phyloP scores from a whole-genome alignment of 2,329 filamentous ascomycete species.

The Phialophora chinensis region DNA sequence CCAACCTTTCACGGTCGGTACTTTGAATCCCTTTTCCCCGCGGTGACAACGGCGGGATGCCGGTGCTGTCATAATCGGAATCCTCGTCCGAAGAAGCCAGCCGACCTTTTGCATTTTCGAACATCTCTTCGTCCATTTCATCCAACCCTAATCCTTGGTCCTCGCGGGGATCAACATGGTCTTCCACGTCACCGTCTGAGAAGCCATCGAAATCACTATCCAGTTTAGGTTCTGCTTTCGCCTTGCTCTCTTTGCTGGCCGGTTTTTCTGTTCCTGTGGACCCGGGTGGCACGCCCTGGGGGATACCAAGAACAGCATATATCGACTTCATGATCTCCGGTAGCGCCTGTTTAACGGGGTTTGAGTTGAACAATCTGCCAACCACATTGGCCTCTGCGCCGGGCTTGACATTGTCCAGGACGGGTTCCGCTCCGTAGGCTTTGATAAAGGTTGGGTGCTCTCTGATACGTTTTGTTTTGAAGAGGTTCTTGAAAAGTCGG shows the following conservation, averaged over 20 bases:
- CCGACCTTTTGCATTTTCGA: constrained; percentile 18
- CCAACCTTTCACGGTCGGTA: background rate
- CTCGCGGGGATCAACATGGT: constrained; percentile 1
- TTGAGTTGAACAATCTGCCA: constrained; percentile 65
- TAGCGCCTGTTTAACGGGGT: constrained; percentile 62
- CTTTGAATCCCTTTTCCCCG: background rate
- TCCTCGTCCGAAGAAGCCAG: constrained; percentile 30
- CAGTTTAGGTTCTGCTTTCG: constrained; percentile 13
- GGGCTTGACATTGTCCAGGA: constrained; percentile 50
- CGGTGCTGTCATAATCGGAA: constrained; percentile 2
- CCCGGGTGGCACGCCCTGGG: constrained; percentile 3
- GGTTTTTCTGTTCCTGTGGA: constrained; percentile 25
- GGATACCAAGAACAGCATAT: constrained; percentile 46
- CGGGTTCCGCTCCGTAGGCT: constrained; percentile 46
- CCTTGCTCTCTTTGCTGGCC: constrained; percentile 30
- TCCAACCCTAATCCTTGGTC: constrained; percentile 12
- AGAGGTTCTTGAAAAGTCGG: constrained; percentile 63
- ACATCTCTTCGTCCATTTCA: constrained; percentile 21
- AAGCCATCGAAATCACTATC: constrained; percentile 40
- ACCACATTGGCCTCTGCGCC: constrained; percentile 62
- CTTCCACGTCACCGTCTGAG: constrained; percentile 31
- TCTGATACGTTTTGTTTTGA: constrained; percentile 63
- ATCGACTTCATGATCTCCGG: constrained; percentile 53
- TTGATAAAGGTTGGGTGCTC: constrained; percentile 56
- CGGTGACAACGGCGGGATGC: background rate